Base-by-base conservation (phyloP, 2,329 filamentous ascomycete genomes). In the Cadophora sp. region DNA sequence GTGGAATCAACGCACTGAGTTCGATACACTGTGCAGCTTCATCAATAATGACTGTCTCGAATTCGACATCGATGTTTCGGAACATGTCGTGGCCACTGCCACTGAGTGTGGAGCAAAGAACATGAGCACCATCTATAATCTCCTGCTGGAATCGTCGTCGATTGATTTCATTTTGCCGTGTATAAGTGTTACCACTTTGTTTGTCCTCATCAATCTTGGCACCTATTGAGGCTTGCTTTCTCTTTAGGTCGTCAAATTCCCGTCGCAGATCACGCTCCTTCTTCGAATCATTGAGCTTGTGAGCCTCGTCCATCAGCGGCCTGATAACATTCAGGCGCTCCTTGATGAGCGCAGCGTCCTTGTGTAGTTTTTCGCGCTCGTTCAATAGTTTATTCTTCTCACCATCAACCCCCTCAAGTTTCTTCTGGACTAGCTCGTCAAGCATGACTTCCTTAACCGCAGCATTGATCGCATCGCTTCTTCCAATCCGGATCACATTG, bases 21-120 rank as follows among this genome's bases (percentile, higher is more conserved):
- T 99, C 96, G 69, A 99, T 97, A 79, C 95, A 99, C 84, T 99
- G 96, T 19, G 96, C 96, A 3, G 96, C 96, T 81, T 99, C 96
- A 76, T 99, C 96, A 71, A 99, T 97, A 74, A 99, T 92, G 72
- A 99, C 96, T 0, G 96, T 98, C 80, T 99, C 96, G 73, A 99
- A 99, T 79, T 99, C 96, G 62, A 99, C 93, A 75, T 92, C 94
- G 66, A 99, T 82, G 74, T 91, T 92, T 80, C 95, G 93, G 82
- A 99, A 97, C 89, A 98, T 97, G 73, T 99, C 96, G 76, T 99
- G 97, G 3, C 96, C 96, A 79, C 92, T 95, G 75, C 95, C 96
- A 79, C 94, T 97, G 61, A 99, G 88, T 0, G 96, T 99, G 51
- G 95, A 92, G 79, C 96, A 99, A 34, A 99, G 89, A 62, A 99